A percentile compares a stretch with the other conserved stretches of the same genome.
These are phyloP conservation scores for Neopestalotiopsis sp. DNA, from an alignment of 2,329 filamentous ascomycete genomes.

Conservation along the genomic window DNA sequence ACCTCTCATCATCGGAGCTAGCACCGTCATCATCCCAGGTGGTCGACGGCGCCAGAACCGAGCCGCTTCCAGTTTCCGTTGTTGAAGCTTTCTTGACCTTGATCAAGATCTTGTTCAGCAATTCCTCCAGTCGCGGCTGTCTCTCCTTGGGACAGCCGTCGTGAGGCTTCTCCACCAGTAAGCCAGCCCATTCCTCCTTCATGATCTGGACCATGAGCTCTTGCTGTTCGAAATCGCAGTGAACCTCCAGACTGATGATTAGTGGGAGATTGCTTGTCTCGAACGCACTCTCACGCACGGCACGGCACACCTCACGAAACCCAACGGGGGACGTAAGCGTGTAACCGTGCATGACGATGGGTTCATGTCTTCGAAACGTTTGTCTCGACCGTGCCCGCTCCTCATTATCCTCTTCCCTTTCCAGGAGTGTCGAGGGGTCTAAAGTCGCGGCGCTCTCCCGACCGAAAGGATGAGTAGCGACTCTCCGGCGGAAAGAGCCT, in stretches of 20 bases:
- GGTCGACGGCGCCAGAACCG: constrained; percentile 35
- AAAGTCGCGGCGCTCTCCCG: constrained; percentile 21
- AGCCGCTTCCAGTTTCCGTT: constrained; percentile 36
- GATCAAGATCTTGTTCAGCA: constrained; percentile 81
- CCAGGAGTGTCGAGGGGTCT: constrained; percentile 21
- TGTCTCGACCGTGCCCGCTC: constrained; percentile 29
- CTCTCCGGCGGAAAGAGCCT: constrained; percentile 31
- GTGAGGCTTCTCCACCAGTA: constrained; percentile 68
- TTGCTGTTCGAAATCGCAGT: constrained; percentile 82
- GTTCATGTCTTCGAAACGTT: constrained; percentile 60
- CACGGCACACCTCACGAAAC: constrained; percentile 85
- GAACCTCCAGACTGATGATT: constrained; percentile 92
- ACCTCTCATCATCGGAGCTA: constrained; percentile 50
- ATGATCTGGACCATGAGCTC: constrained; percentile 94
- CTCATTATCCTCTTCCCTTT: constrained; percentile 23
- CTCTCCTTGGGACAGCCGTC: constrained; percentile 56
- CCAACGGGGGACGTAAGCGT: constrained; percentile 85
- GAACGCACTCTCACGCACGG: constrained; percentile 81
- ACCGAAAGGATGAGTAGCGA: constrained; percentile 24
- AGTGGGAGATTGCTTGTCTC: constrained; percentile 76
- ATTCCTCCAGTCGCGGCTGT: constrained; percentile 72
- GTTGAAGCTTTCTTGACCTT: constrained; percentile 70
- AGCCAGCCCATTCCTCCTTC: constrained; percentile 80
- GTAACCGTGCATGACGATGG: constrained; percentile 81
- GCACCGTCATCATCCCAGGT: constrained; percentile 44